Base-by-base conservation (phyloP, 768 basidiomycete genomes). In the Leucocoprinus sp. region DNA sequence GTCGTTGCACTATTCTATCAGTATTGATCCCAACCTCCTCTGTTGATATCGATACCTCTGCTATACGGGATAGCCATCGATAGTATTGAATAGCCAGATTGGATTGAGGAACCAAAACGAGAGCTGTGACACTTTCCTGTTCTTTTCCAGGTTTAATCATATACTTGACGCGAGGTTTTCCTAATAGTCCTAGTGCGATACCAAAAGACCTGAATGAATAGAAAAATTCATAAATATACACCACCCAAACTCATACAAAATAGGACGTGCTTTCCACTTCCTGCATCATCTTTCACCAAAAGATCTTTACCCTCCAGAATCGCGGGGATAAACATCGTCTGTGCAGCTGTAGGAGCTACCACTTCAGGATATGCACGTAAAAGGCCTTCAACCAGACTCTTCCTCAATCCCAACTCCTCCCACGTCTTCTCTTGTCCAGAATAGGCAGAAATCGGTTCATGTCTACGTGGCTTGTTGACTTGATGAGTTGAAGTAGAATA, bases 41-140 rank as follows among this genome's bases (percentile, higher is more conserved):
- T 37, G 62, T 40, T 64, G 55, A 2, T 56, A 53, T 23, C 15
- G 62, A 52, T 31, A 63, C 66, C 8, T 57, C 52, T 7, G 67
- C 63, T 52, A 84, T 67, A 39, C 66, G 65, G 50, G 78, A 63
- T 29, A 83, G 72, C 85, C 85, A 88, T 42, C 78, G 68, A 37
- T 70, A 58, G 41, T 80, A 68, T 57, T 88, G 85, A 52, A 72
- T 70, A 3, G 78, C 85, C 53, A 88, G 65, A 57, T 86, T 84
- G 33, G 76, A 68, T 58, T 88, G 85, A 8, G 85, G 85, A 6
- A 85, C 82, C 29, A 88, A 64, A 15, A 85, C 62, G 29, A 87
- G 65, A 9, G 79, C 70, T 2, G 75, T 74, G 22, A 78, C 72
- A 19, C 60, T 53, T 40, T 54, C 48, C 57, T 54, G 35, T 37